Conservation (phyloP, 2,329 filamentous ascomycete species). For the Colletotrichum aenigma region DNA sequence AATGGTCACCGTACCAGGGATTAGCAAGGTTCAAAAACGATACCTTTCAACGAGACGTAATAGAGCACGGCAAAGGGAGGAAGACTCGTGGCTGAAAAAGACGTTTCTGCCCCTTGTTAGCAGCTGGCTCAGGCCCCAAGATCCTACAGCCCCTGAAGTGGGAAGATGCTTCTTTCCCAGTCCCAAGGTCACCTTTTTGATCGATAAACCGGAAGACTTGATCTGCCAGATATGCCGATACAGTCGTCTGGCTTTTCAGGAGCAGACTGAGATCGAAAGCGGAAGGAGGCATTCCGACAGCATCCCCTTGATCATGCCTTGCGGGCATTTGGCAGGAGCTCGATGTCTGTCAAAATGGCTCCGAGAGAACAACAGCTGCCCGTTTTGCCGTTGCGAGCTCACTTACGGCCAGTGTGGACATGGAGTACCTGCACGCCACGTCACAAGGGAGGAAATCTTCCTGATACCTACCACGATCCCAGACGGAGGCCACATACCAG, state of each 20-base stretch:
- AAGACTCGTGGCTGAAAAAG: not conserved
- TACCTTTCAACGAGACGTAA: not conserved
- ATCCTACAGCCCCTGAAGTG: not conserved
- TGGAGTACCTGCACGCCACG: constrained; percentile 23
- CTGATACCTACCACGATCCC: constrained; percentile 35
- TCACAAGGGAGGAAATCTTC: constrained; percentile 33
- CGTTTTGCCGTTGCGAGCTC: constrained; percentile 36
- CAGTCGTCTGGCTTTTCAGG: constrained; percentile 21
- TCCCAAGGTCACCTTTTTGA: constrained; percentile 30
- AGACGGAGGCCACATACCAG: constrained; percentile 32
- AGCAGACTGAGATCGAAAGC: not conserved
- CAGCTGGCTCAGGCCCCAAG: not conserved
- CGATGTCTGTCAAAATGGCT: constrained; percentile 33
- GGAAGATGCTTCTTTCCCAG: constrained; percentile 27
- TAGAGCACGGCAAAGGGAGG: not conserved
- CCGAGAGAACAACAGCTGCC: constrained; percentile 28
- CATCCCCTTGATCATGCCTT: constrained; percentile 34
- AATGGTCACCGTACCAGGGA: not conserved
- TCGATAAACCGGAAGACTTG: constrained; percentile 26
- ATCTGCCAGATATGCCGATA: constrained; percentile 30
- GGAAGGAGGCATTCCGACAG: not conserved
- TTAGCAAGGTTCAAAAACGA: not conserved
- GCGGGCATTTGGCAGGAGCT: constrained; percentile 37
- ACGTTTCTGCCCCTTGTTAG: not conserved
- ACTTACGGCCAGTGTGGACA: constrained; percentile 33